Conservation (phyloP, 2,329 filamentous ascomycete species). For the Sclerotinia spermophila region DNA sequence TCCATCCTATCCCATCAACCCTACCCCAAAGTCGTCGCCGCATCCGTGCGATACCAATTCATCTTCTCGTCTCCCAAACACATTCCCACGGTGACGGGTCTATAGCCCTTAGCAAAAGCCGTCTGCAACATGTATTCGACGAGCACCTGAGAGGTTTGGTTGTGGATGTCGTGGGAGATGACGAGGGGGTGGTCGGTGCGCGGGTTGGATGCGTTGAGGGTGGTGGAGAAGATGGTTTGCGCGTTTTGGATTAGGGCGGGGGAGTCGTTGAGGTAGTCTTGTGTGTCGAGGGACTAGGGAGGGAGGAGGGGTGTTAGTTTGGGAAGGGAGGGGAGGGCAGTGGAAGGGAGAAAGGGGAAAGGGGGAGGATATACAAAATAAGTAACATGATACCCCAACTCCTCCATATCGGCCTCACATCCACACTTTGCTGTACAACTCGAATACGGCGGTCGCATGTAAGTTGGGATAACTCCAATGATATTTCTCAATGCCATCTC, state of each 20-base stretch:
- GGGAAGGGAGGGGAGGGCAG: background rate
- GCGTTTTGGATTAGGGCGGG: constrained; percentile 44
- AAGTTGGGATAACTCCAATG: constrained; percentile 51
- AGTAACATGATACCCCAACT: constrained; percentile 46
- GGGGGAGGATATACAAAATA: constrained; percentile 41
- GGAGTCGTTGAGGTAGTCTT: constrained; percentile 47
- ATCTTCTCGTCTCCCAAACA: constrained; percentile 42
- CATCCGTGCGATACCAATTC: constrained; percentile 41
- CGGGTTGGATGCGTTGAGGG: constrained; percentile 14
- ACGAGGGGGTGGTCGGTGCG: constrained; percentile 38
- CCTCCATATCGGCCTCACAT: constrained; percentile 39
- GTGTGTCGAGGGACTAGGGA: constrained; percentile 42
- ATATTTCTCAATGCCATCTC: constrained; percentile 55
- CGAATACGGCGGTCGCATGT: constrained; percentile 47
- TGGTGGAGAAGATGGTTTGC: constrained; percentile 39
- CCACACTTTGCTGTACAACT: constrained; percentile 41
- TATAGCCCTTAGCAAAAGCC: constrained; percentile 37
- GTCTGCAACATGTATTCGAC: constrained; percentile 32
- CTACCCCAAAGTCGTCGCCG: background rate
- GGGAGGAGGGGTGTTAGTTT: constrained; percentile 6
- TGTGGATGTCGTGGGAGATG: constrained; percentile 41
- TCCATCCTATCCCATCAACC: background rate
- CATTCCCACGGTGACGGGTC: constrained; percentile 43
- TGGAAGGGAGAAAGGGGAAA: background rate
- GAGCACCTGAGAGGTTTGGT: constrained; percentile 34